A percentile compares a stretch with the other conserved stretches of the same genome.
Conservation (phyloP, 805 yeast genomes). For the Groenewaldozyma tartarivorans region DNA sequence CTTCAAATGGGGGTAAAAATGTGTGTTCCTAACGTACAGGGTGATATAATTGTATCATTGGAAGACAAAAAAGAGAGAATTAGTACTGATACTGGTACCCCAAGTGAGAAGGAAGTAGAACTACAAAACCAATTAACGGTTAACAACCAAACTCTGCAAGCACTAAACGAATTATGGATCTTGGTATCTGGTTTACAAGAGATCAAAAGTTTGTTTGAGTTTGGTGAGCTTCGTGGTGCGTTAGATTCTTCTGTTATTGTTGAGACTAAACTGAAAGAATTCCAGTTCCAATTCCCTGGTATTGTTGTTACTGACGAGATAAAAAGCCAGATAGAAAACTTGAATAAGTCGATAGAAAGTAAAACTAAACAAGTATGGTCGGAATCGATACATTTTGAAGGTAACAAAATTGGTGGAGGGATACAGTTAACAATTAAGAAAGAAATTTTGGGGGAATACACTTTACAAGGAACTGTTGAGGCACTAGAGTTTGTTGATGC, state of each 20-base stretch:
- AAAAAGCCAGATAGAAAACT: constrained; percentile 1
- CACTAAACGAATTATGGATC: constrained; percentile 16
- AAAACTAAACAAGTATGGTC: constrained; percentile 11
- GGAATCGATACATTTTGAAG: constrained; percentile 6
- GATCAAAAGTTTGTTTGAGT: constrained; percentile 10
- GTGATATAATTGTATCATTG: neutral
- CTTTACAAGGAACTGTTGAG: constrained; percentile 10
- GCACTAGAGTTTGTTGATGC: constrained; percentile 10
- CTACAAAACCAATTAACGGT: constrained; percentile 5
- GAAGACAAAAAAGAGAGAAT: constrained; percentile 1
- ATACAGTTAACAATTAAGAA: constrained; percentile 3
- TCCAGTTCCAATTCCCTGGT: constrained; percentile 8
- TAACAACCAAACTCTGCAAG: constrained; percentile 4
- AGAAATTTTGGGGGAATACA: constrained; percentile 5
- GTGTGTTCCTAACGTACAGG: too few relatives aligned
- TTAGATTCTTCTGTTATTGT: constrained; percentile 11
- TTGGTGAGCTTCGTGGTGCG: constrained; percentile 15
- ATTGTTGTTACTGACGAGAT: constrained; percentile 6
- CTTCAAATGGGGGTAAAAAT: too few relatives aligned
- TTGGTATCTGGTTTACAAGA: constrained; percentile 16
- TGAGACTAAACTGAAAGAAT: constrained; percentile 7
- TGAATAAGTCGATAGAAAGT: neutral
- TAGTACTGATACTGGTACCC: constrained; percentile 1
- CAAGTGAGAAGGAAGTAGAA: constrained; percentile 7
- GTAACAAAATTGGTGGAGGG: neutral